Base-by-base conservation (phyloP, 306 rosid species). In the Cucurbita pepo region DNA sequence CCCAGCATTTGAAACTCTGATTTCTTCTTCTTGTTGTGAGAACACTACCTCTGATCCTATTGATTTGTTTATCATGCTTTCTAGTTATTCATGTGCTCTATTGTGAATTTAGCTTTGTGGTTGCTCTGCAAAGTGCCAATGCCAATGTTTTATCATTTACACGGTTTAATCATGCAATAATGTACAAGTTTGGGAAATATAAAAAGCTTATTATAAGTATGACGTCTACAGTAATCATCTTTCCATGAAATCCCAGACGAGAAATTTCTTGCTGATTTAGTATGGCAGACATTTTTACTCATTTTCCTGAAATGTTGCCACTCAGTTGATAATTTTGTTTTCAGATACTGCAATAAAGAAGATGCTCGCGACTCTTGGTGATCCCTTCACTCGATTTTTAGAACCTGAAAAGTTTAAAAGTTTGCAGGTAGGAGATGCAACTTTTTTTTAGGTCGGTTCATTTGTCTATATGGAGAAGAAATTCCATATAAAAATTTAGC, bases 351-450 rank as follows among this genome's bases (percentile, higher is more conserved):
- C 96, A 18, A 94, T 94, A 82, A 91, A 81, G 89, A 94, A 91
- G 84, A 94, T 94, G 99, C 89, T 94, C 79, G 95, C 91, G 61
- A 94, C 99, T 77, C 77, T 94, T 81, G 88, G 85, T 71, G 99
- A 94, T 74, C 99, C 96, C 56, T 94, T 94, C 82, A 94, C 95
- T 61, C 88, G 97, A 72, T 89, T 94, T 86, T 77, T 94, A 73
- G 99, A 94, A 85, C 97, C 97, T 34, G 99, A 89, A 51, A 90
- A 85, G 83, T 85, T 94, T 63, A 94, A 82, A 78, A 94, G 88
- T 86, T 83, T 94, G 89, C 86, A 89, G 92, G 97, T 94, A 86
- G 76, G 62, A 66, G 43, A 45, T 81, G 47, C 76, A 79, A 78
- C 75, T 76, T 75, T 69, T 44, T 79, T 10, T 52, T 59, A 37